phyloP scores from a whole-genome alignment of 78 protist species.

The Dictyostelium brefeldianum region DNA sequence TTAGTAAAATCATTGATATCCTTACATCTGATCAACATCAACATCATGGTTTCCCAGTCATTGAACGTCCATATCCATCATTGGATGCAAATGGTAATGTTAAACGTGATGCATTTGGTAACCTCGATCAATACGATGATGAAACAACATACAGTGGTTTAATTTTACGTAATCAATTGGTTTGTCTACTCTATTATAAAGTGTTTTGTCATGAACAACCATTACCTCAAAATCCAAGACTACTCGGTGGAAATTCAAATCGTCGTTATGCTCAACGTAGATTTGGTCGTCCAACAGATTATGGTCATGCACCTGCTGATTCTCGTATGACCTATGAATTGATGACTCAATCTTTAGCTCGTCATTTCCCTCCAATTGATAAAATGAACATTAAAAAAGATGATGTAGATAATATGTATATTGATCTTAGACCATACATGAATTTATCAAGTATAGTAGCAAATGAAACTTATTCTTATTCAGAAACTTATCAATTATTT shows the following conservation, averaged over 20 bases:
- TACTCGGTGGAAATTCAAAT: conserved; percentile 11
- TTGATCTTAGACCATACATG: conserved; percentile 79
- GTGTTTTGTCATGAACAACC: conserved; percentile 74
- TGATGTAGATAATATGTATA: conserved; percentile 49
- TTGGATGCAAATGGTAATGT: background rate
- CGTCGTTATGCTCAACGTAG: conserved; percentile 21
- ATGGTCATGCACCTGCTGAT: conserved; percentile 65
- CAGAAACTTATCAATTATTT: conserved; percentile 83
- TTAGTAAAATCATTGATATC: conserved; percentile 36
- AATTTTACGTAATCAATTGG: conserved; percentile 47
- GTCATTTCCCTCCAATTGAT: conserved; percentile 83
- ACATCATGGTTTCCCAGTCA: conserved; percentile 73
- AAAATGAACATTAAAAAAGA: conserved; percentile 63
- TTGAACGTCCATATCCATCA: conserved; percentile 25
- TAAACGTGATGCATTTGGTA: conserved; percentile 7
- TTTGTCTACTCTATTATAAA: conserved; percentile 32
- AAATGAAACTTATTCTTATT: conserved; percentile 69
- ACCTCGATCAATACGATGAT: conserved; percentile 21
- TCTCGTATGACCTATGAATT: conserved; percentile 53
- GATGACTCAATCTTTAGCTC: conserved; percentile 59
- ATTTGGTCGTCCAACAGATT: conserved; percentile 64
- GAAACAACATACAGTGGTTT: conserved; percentile 64
- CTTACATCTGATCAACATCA: conserved; percentile 49
- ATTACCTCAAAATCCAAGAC: conserved; percentile 24
- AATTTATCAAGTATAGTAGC: conserved; percentile 69